Evolutionary conservation across 495 filamentous ascomycete species (phyloP).

Genomic region (Xylaria flabelliformis): DNA sequence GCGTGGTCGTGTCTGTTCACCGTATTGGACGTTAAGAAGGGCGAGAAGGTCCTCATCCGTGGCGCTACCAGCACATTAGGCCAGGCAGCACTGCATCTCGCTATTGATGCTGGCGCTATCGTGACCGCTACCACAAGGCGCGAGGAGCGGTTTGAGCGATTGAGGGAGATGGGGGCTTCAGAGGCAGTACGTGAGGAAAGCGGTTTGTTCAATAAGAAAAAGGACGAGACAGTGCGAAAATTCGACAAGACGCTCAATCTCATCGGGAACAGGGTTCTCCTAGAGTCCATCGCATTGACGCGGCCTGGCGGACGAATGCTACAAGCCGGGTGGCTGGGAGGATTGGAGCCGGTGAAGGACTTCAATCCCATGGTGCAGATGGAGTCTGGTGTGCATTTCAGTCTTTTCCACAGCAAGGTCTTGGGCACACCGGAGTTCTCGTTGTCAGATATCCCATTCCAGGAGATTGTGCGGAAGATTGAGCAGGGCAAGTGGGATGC

Average conservation of each 20-base stretch:
- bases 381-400: conserved; percentile 58
- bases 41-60: conserved; percentile 49
- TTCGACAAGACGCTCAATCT: conserved; percentile 55
- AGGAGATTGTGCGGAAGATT: conserved; percentile 47
- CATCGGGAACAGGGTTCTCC: conserved; percentile 50
- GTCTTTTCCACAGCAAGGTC: conserved; percentile 53
- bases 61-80: conserved; percentile 55
- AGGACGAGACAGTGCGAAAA: conserved; percentile 14
- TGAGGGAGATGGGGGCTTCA: conserved; percentile 43
- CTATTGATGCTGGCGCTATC: conserved; percentile 46
- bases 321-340: conserved; percentile 54
- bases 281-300: conserved; percentile 50
- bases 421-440: conserved; percentile 52
- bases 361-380: conserved; percentile 58
- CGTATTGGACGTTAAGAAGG: conserved; percentile 43
- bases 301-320: conserved; percentile 48
- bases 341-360: conserved; percentile 51
- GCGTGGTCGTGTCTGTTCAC: conserved; percentile 54
- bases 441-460: conserved; percentile 51
- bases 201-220: conserved; percentile 22
- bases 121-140: conserved; percentile 52
- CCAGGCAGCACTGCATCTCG: conserved; percentile 53
- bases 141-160: conserved; percentile 34
- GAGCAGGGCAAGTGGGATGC: conserved; percentile 40
- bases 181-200: conserved; percentile 40